These are phyloP conservation scores for Dipteronia dyeriana DNA, from an alignment of 345 rosid species.

Conservation along the genomic window DNA sequence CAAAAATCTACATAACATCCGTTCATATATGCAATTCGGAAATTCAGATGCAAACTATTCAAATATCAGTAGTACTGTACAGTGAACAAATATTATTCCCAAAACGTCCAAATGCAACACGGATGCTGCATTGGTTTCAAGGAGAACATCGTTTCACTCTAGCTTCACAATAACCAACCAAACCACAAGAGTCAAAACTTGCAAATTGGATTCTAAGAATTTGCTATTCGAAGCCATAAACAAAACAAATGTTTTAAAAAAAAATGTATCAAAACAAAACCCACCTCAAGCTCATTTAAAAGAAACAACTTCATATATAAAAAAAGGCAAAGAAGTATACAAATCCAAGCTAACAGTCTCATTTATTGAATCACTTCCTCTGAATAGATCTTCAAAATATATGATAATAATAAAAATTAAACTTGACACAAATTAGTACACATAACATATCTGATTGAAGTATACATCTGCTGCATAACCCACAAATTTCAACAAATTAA, in stretches of 20 bases:
- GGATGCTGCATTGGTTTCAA: slow-evolving; percentile 54
- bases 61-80: not conserved
- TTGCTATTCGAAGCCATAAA: slow-evolving; percentile 24
- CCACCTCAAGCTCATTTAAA: not conserved
- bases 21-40: not conserved
- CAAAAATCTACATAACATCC: not conserved
- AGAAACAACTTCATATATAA: not conserved
- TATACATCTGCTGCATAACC: not conserved
- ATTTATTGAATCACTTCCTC: no score
- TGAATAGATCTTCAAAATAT: not conserved
- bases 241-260: not conserved
- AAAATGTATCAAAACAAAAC: not conserved
- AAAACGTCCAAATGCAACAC: slow-evolving; percentile 71
- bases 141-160: slow-evolving; percentile 46
- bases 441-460: not conserved
- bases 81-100: slow-evolving; percentile 43
- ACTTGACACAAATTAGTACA: not conserved
- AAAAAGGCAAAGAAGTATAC: no score
- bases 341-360: no score
- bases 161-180: slow-evolving; percentile 49
- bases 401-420: no score
- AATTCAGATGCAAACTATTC: not conserved
- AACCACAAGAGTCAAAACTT: slow-evolving; percentile 19
- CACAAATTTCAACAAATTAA: not conserved
- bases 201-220: slow-evolving; percentile 10